phyloP scores from a whole-genome alignment of 2,329 filamentous ascomycete genomes.

The Calonectria fujianensis region DNA sequence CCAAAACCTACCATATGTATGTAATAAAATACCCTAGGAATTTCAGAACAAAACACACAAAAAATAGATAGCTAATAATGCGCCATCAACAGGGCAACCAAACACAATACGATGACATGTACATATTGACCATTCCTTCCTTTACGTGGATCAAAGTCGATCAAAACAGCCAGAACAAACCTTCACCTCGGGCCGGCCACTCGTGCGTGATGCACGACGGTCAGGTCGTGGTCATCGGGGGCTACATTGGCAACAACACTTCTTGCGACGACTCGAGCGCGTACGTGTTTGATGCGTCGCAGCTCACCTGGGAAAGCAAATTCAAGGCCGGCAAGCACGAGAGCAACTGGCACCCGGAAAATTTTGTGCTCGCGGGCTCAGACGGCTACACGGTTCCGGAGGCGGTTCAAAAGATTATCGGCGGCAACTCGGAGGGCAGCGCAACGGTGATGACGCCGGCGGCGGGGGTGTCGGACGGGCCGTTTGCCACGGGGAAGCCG shows the following conservation, averaged over 20 bases:
- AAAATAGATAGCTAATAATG: conserved; percentile 34
- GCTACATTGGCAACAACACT: conserved; percentile 70
- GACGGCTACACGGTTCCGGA: conserved; percentile 73
- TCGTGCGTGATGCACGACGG: conserved; percentile 75
- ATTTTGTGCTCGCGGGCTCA: conserved; percentile 65
- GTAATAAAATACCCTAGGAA: conserved; percentile 41
- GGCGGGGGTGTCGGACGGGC: conserved; percentile 77
- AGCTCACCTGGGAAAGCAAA: conserved; percentile 72
- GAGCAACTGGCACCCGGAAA: conserved; percentile 71
- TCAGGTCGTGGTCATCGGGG: conserved; percentile 79
- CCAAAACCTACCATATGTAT: conserved; percentile 80
- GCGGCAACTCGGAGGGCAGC: conserved; percentile 70
- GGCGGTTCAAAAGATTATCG: conserved; percentile 69
- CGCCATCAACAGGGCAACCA: conserved; percentile 62
- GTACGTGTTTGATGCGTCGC: conserved; percentile 83
- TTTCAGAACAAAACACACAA: background rate
- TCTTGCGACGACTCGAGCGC: conserved; percentile 76
- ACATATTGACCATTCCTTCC: conserved; percentile 76
- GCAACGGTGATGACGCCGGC: conserved; percentile 72
- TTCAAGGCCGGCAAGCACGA: conserved; percentile 79
- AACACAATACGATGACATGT: conserved; percentile 78
- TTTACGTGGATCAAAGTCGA: conserved; percentile 78
- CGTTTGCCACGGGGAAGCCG: conserved; percentile 81
- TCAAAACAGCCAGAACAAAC: conserved; percentile 73
- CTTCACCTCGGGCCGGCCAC: conserved; percentile 64